Percentiles rank a stretch among this genome's conserved stretches.
These are phyloP conservation scores for Hymenoscyphus occultus DNA, from an alignment of 2,329 filamentous ascomycete species.

Conservation along the genomic window DNA sequence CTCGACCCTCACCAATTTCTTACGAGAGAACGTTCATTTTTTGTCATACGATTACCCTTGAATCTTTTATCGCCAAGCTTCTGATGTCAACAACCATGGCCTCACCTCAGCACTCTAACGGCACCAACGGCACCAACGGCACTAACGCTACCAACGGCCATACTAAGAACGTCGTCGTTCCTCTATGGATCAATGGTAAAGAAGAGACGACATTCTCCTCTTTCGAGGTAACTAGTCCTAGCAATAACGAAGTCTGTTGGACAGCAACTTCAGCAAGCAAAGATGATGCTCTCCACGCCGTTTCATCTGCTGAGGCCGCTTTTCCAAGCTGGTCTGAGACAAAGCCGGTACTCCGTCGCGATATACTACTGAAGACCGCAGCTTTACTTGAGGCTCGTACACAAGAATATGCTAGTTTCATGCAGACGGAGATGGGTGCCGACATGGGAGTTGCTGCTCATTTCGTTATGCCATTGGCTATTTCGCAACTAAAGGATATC, in stretches of 20 bases:
- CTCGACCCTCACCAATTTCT: neutral
- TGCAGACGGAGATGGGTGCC: constrained; percentile 47
- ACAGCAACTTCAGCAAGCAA: neutral
- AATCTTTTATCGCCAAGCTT: neutral
- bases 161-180: neutral
- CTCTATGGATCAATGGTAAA: neutral
- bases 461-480: constrained; percentile 34
- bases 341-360: constrained; percentile 49
- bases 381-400: constrained; percentile 48
- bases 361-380: constrained; percentile 54
- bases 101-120: neutral
- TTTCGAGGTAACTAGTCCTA: constrained; percentile 2
- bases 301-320: constrained; percentile 53
- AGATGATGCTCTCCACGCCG: constrained; percentile 40
- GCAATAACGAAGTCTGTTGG: constrained; percentile 1
- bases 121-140: neutral
- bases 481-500: constrained; percentile 41
- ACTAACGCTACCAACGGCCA: no score
- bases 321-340: constrained; percentile 57
- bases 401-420: constrained; percentile 44
- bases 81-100: neutral
- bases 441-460: constrained; percentile 34
- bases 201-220: neutral
- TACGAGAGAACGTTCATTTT: neutral
- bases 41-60: neutral